Conservation (phyloP, 805 yeast genomes). For the Saccharomyces paradoxus region DNA sequence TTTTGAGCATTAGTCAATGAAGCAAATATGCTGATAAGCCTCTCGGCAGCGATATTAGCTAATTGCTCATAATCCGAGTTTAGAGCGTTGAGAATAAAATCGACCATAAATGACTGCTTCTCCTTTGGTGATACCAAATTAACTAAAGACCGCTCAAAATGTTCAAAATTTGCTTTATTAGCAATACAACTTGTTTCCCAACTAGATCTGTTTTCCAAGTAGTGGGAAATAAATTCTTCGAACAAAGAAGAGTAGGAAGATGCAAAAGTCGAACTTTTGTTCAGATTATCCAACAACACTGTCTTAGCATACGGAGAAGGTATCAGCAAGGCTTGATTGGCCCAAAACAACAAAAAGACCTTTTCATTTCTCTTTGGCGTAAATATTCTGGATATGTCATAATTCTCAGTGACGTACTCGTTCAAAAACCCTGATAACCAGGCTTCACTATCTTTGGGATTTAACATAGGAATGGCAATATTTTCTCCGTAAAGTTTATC, state of each 20-base stretch:
- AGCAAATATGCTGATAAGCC: conserved; percentile 48
- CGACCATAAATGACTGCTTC: conserved; percentile 45
- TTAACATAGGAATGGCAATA: conserved; percentile 42
- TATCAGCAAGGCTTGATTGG: conserved; percentile 53
- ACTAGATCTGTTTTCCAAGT: conserved; percentile 38
- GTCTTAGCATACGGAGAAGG: conserved; percentile 50
- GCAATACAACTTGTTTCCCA: conserved; percentile 39
- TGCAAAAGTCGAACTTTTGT: conserved; percentile 23
- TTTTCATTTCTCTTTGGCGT: conserved; percentile 50
- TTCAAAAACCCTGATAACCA: conserved; percentile 37
- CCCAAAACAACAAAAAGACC: conserved; percentile 53
- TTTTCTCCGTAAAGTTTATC: conserved; percentile 50
- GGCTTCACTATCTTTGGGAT: conserved; percentile 54
- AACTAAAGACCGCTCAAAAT: conserved; percentile 51
- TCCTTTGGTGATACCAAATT: conserved; percentile 58
- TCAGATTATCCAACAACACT: conserved; percentile 40
- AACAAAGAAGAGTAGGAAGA: conserved; percentile 41
- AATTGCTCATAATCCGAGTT: conserved; percentile 37
- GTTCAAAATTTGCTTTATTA: conserved; percentile 43
- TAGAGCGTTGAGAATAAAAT: conserved; percentile 51
- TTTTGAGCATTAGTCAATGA: conserved; percentile 51
- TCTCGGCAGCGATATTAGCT: conserved; percentile 42
- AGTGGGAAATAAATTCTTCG: conserved; percentile 37
- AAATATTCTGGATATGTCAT: conserved; percentile 37
- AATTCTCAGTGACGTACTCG: conserved; percentile 44